Conservation (phyloP, 495 filamentous ascomycete species). For the Neurospora intermedia region DNA sequence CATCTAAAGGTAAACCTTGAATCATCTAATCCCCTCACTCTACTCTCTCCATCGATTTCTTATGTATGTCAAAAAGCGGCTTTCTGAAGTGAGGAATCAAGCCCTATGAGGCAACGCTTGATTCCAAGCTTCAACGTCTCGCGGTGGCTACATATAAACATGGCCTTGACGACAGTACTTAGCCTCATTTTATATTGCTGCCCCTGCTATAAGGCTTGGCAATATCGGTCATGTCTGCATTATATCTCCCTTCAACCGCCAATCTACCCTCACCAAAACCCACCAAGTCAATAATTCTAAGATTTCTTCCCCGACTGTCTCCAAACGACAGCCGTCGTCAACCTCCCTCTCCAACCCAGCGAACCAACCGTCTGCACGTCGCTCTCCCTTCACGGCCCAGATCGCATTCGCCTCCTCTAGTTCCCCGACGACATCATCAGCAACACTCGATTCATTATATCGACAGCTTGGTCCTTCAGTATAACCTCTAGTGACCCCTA, state of each 20-base stretch:
- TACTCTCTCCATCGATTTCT: too few species aligned
- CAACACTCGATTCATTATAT: slow-evolving; percentile 20
- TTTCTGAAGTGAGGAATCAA: not conserved
- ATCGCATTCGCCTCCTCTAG: slow-evolving; percentile 11
- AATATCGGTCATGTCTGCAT: not conserved
- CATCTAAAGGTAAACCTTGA: too few species aligned
- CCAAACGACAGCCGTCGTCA: not conserved
- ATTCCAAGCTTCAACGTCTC: not conserved
- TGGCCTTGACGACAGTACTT: not conserved
- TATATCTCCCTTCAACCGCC: not conserved
- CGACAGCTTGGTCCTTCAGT: slow-evolving; percentile 14
- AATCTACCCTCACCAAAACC: not conserved
- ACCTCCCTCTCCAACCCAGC: not conserved
- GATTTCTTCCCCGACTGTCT: not conserved
- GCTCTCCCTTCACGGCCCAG: slow-evolving; percentile 12
- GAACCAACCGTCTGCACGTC: slow-evolving; percentile 1
- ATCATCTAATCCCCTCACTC: too few species aligned
- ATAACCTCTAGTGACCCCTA: not conserved
- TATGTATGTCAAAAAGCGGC: too few species aligned
- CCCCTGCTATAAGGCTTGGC: too few species aligned
- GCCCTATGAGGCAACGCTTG: not conserved
- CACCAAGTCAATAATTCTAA: not conserved
- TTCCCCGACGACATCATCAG: slow-evolving; percentile 11
- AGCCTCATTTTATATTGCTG: not conserved
- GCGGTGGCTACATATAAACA: not conserved